A percentile compares a stretch with the other conserved stretches of the same genome.
Conservation (phyloP, 2,329 filamentous ascomycete genomes). For the Lecanicillium sp. region DNA sequence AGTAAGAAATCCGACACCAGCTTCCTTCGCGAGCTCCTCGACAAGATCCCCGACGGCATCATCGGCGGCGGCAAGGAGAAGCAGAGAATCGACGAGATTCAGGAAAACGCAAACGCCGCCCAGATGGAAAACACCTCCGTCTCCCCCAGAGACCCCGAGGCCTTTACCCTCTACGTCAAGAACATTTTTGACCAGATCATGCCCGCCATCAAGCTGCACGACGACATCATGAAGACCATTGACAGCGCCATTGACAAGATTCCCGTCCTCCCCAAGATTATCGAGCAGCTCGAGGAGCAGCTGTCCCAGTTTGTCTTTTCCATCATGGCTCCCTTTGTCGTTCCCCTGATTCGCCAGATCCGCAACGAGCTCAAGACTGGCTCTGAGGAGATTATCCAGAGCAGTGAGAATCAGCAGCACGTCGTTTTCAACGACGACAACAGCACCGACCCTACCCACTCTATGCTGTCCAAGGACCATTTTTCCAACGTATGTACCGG, state of each 20-base stretch:
- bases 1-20: constrained; percentile 61
- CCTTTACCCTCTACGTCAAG: constrained; percentile 71
- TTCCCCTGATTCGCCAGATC: constrained; percentile 81
- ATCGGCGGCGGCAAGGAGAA: constrained; percentile 72
- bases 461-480: constrained; percentile 83
- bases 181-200: constrained; percentile 74
- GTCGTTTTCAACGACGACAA: constrained; percentile 78
- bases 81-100: constrained; percentile 70
- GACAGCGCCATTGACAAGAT: constrained; percentile 75
- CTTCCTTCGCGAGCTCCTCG: constrained; percentile 70
- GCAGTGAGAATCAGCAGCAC: constrained; percentile 75
- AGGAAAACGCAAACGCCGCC: constrained; percentile 65
- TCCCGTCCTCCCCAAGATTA: constrained; percentile 73
- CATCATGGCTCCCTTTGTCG: constrained; percentile 80
- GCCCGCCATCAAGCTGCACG: constrained; percentile 86
- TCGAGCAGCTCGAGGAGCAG: constrained; percentile 83
- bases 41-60: constrained; percentile 74
- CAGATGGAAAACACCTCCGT: constrained; percentile 71
- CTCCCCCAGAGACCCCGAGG: constrained; percentile 74
- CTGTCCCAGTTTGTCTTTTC: constrained; percentile 86
- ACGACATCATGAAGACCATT: constrained; percentile 77
- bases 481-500: constrained; percentile 70
- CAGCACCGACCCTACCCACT: constrained; percentile 79
- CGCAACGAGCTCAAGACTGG: constrained; percentile 82
- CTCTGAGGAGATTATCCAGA: constrained; percentile 80